Base-by-base conservation (phyloP, 495 filamentous ascomycete species). In the Annulohypoxylon stygium region DNA sequence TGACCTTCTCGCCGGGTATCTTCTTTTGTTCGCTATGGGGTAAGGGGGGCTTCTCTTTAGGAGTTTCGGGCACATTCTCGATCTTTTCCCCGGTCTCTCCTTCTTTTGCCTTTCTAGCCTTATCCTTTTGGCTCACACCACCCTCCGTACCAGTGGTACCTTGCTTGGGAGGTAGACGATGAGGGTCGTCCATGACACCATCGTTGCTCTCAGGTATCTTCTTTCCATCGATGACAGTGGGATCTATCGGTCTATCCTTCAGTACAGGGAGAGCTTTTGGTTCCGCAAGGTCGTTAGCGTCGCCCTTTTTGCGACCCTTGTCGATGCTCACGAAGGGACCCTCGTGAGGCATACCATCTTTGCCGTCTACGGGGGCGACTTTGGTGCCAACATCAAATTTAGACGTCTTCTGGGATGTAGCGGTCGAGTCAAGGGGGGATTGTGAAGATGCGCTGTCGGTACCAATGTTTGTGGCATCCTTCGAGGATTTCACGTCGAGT, bases 321-420 rank as follows among this genome's bases (percentile, higher is more conserved):
- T 79, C 89, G 20, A 90, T 89, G 71, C 92, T 91, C 58, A 96
- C 91, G 80, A 92, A 95, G 2, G 97, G 96, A 8, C 96, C 96
- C 25, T 89, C 89, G 79, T 99, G 96, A 36, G 96, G 96, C 84
- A 94, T 95, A 26, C 96, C 96, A 86, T 99, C 96, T 71, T 93
- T 92, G 37, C 96, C 97, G 79, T 99, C 96, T 5, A 98, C 92
- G 0, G 97, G 96, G 70, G 93, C 93, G 84, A 96, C 90, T 82
- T 93, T 93, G 67, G 93, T 94, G 55, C 92, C 93, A 70, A 85
- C 68, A 4, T 82, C 84, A 59, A 80, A 79, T 41, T 83, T 82
- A 57, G 74, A 70, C 71, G 80, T 80, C 34, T 67, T 79, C 20
- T 69, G 41, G 14, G 71, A 67, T 14, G 75, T 43, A 47, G 77